Conservation (phyloP, 139 green algal genomes). For the Ettlia oleoabundans region DNA sequence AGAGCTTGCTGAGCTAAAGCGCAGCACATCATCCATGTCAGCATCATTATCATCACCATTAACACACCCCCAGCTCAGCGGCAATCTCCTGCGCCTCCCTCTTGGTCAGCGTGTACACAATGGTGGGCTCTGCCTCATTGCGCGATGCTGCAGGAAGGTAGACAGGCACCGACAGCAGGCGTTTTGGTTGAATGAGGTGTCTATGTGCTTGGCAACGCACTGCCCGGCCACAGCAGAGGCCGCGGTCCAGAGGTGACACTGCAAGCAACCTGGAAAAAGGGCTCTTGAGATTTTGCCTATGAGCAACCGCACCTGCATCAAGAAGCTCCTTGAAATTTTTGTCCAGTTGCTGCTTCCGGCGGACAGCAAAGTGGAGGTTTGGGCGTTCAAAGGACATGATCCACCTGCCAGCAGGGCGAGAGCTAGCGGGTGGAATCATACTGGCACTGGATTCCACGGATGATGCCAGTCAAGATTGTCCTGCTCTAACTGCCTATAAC, state of each 20-base stretch:
- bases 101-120: slow-evolving; percentile 63
- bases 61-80: slow-evolving; percentile 23
- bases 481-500: too few relatives aligned
- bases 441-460: too few relatives aligned
- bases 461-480: too few relatives aligned
- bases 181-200: neutral
- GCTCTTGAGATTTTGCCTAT: too few relatives aligned
- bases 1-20: too few relatives aligned
- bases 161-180: too few relatives aligned
- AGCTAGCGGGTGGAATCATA: neutral
- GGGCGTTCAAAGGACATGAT: slow-evolving; percentile 65
- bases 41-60: neutral
- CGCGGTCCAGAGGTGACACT: too few relatives aligned
- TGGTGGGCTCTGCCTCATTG: slow-evolving; percentile 43
- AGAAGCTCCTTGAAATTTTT: slow-evolving; percentile 32
- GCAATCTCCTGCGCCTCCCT: slow-evolving; percentile 39
- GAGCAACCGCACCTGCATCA: slow-evolving; percentile 22
- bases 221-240: too few relatives aligned
- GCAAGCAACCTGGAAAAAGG: too few relatives aligned
- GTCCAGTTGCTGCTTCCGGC: slow-evolving; percentile 28
- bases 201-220: neutral
- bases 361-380: slow-evolving; percentile 65
- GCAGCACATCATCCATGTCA: neutral
- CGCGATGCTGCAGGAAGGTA: too few relatives aligned
- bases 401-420: too few relatives aligned